Conservation (phyloP, 495 filamentous ascomycete genomes). For the Tuber melanosporum region DNA sequence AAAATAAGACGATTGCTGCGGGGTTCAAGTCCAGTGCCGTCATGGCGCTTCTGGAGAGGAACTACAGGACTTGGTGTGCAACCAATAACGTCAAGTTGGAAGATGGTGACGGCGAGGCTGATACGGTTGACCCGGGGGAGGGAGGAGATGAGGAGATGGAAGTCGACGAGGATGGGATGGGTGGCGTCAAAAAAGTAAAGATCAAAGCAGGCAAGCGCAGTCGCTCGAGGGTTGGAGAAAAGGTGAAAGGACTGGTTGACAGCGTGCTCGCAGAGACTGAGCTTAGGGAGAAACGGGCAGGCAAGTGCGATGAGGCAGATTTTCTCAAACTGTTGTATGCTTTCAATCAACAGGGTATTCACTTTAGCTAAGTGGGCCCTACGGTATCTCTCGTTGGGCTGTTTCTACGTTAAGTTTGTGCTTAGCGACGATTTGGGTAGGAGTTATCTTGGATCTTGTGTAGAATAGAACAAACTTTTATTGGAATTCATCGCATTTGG, state of each 20-base stretch:
- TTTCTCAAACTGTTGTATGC: constrained; percentile 69
- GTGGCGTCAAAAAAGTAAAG: constrained; percentile 50
- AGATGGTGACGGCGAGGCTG: constrained; percentile 50
- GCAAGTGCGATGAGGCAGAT: constrained; percentile 83
- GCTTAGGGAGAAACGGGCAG: constrained; percentile 69
- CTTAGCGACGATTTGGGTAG: neutral
- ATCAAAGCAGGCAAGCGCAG: constrained; percentile 52
- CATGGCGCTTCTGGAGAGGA: constrained; percentile 70
- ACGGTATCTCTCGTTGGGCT: neutral
- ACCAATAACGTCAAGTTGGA: constrained; percentile 72
- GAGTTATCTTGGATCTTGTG: neutral
- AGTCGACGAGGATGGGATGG: constrained; percentile 55
- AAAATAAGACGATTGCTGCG: constrained; percentile 65
- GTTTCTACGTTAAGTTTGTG: neutral
- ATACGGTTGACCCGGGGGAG: constrained; percentile 48
- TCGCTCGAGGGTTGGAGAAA: constrained; percentile 66
- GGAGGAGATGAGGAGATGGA: constrained; percentile 53
- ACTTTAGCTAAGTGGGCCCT: constrained; percentile 61
- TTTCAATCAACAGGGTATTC: constrained; percentile 86
- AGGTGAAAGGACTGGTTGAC: constrained; percentile 75
- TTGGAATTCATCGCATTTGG: neutral
- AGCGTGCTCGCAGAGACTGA: constrained; percentile 73
- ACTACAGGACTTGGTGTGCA: constrained; percentile 84
- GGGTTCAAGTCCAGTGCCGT: constrained; percentile 72
- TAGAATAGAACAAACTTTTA: neutral